These are phyloP conservation scores for Laguncularia racemosa DNA, from an alignment of 345 rosid species.

Conservation along the genomic window DNA sequence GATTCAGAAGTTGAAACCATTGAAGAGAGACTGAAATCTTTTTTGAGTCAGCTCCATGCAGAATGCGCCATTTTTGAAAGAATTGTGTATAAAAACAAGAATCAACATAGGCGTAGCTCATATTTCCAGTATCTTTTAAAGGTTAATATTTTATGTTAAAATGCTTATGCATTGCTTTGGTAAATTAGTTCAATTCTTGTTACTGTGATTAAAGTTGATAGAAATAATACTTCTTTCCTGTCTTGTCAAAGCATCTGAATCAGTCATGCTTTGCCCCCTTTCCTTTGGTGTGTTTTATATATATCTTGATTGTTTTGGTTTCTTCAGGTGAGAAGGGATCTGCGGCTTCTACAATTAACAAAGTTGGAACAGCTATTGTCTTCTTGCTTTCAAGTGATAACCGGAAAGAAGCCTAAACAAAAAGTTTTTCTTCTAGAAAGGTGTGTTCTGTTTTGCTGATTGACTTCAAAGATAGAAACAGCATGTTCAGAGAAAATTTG, in stretches of 20 bases:
- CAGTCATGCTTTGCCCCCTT: not conserved
- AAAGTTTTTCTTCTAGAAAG: constrained; percentile 76
- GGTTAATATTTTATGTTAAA: constrained; percentile 23
- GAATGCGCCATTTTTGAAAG: constrained; percentile 68
- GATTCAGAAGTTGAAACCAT: constrained; percentile 25
- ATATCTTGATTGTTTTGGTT: not conserved
- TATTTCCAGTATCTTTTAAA: constrained; percentile 82
- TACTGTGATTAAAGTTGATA: too few relatives aligned
- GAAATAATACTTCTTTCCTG: too few relatives aligned
- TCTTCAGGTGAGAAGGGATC: constrained; percentile 74
- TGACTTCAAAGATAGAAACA: too few relatives aligned
- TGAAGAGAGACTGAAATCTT: constrained; percentile 55
- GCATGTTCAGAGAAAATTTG: too few relatives aligned
- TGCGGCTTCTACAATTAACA: constrained; percentile 63
- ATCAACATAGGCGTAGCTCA: constrained; percentile 81
- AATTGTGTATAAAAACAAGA: constrained; percentile 85
- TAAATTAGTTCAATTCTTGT: too few relatives aligned
- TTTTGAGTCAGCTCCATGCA: constrained; percentile 37
- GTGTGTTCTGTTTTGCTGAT: constrained; percentile 19
- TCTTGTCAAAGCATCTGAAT: too few relatives aligned
- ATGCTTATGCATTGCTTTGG: not conserved
- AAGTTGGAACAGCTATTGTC: constrained; percentile 50
- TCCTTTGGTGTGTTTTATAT: not conserved
- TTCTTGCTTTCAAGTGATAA: constrained; percentile 65
- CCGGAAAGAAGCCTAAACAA: constrained; percentile 52